Base-by-base conservation (phyloP, 2,329 filamentous ascomycete genomes). In the Biscogniauxia marginata region DNA sequence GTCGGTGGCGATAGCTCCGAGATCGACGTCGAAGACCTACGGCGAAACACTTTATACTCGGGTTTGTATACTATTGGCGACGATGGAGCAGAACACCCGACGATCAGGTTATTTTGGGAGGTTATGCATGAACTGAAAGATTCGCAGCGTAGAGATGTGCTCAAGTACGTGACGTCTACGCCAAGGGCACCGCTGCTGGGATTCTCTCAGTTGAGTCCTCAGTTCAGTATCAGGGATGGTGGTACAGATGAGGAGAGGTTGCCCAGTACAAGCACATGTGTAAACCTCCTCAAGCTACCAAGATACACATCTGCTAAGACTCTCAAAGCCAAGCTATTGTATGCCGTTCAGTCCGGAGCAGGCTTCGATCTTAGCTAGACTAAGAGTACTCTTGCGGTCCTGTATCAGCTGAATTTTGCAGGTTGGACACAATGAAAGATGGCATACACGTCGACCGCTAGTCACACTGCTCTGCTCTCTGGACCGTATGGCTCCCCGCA, bases 101-200 rank as follows among this genome's bases (percentile, higher is more conserved):
- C 90, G 0, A 81, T 99, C 49, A 79, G 88, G 69, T 77, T 96
- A 51, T 98, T 99, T 77, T 99, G 95, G 95, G 81, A 90, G 61
- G 92, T 96, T 49, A 88, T 99, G 86, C 81, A 84, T 54, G 77
- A 79, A 3, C 82, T 99, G 59, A 80, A 81, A 8, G 93, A 97
- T 66, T 79, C 79, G 20, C 90, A 98, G 70, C 82, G 91, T 3
- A 81, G 92, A 21, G 90, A 93, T 55, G 90, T 99, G 57, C 81
- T 99, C 61, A 96, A 96, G 69, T 99, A 97, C 65, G 95, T 98
- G 48, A 99, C 93, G 4, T 93, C 89, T 23, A 97, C 95, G 8
- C 93, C 95, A 0, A 82, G 95, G 39, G 93, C 93, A 24, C 95
- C 95, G 2, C 76, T 99, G 46, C 76, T 98, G 3, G 95, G 95